Evolutionary conservation across 2,329 filamentous ascomycete species (phyloP), one percentile per base, ranked within the genome.

Genomic region (Aspergillus sp.): DNA sequence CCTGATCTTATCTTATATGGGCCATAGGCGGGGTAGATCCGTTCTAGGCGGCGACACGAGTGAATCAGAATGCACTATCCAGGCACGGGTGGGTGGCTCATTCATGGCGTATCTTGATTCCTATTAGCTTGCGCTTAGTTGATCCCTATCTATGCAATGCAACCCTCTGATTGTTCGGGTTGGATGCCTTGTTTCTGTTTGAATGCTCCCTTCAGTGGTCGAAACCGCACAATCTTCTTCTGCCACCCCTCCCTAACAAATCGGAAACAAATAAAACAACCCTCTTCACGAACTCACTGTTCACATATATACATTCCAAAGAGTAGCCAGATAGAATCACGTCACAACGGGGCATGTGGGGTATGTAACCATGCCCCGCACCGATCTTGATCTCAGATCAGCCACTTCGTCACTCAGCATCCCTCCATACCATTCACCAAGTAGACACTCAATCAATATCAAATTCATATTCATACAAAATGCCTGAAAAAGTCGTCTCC

Each of bases 401-500:
- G 16, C 32, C 32, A 36, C 32, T 7, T 25, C 32, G 14, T 38
- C 34, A 38, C 34, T 3, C 25, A 32, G 29, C 29, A 32, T 32
- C 29, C 13, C 29, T 13, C 29, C 29, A 32, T 32, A 7, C 7
- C 6, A 6, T 7, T 7, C 29, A 32, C 29, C 29, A 7, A 6
- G 13, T 32, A 7, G 29, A 32, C 6, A 9, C 16, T n/a, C 36
- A 11, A 40, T 17, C 36, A 40, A 19, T 17, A 21, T 20, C 41
- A 11, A 16, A 10, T 20, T 13, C 17, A 19, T 9, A 31, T n/a
- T 20, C 42, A 44, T 29, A 9, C 11, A 5, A 2, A 19, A 31
- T 41, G 32, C 21, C 11, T 13, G 36, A 40, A 23, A 48, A 48
- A 7, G 65, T 64, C 3, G 59, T 71, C 17, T 47, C 58, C 21